Evolutionary conservation across 225 moss, liverwort and hornwort species (phyloP).

Genomic region (Lunularia cruciata): DNA sequence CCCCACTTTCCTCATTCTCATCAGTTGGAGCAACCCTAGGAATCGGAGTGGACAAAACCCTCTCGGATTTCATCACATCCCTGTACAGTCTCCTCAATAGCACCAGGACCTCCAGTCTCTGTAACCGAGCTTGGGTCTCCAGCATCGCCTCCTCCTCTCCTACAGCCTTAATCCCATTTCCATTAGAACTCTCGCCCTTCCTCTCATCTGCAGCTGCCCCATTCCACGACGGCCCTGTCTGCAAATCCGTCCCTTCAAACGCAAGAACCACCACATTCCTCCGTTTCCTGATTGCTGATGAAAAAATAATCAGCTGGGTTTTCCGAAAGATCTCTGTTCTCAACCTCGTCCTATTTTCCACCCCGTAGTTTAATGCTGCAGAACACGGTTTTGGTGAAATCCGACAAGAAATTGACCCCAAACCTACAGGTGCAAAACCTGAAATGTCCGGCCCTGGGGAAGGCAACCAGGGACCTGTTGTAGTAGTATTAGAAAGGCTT

Average conservation of each 20-base stretch:
- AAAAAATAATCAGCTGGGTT: not conserved
- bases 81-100: constrained; percentile 54
- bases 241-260: constrained; percentile 35
- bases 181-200: constrained; percentile 18
- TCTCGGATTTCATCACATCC: constrained; percentile 58
- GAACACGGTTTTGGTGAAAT: not conserved
- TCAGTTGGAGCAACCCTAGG: constrained; percentile 49
- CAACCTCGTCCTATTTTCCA: not conserved
- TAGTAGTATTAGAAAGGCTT: not conserved
- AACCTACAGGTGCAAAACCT: not conserved
- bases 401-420: not conserved
- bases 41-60: constrained; percentile 48
- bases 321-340: not conserved
- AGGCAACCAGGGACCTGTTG: not conserved
- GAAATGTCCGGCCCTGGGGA: not conserved
- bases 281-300: constrained; percentile 26
- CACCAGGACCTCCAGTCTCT: constrained; percentile 53
- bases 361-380: not conserved
- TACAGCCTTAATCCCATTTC: constrained; percentile 20
- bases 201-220: constrained; percentile 32
- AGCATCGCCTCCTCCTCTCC: constrained; percentile 41
- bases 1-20: constrained; percentile 34
- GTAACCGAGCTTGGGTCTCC: constrained; percentile 43
- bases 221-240: constrained; percentile 24
- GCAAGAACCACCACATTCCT: constrained; percentile 36